Percentiles rank a stretch among this genome's conserved stretches.
Evolutionary conservation across 139 green algal species (phyloP).

Genomic region (Eudorina sp.): DNA sequence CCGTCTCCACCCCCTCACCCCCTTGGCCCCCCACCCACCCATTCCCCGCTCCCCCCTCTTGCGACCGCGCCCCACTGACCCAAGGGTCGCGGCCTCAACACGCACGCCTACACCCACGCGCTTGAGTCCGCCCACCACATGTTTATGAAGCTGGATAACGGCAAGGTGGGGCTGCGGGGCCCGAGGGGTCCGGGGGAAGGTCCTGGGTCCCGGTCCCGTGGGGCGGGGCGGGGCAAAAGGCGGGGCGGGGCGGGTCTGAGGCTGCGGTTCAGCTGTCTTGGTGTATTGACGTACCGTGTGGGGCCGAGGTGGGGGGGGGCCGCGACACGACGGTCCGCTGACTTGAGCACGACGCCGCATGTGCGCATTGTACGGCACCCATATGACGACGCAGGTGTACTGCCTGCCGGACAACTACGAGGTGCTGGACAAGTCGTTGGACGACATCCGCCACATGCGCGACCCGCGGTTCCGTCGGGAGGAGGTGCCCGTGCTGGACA

Average conservation of each 20-base stretch:
- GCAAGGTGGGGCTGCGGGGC: constrained; percentile 66
- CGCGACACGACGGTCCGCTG: too few relatives aligned
- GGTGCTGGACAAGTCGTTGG: constrained; percentile 91
- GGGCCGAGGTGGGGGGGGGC: too few relatives aligned
- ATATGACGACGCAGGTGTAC: constrained; percentile 74
- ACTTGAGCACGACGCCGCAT: not conserved
- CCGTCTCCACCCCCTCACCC: not conserved
- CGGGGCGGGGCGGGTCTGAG: too few relatives aligned
- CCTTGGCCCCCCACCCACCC: not conserved
- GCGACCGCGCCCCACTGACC: not conserved
- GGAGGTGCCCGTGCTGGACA: constrained; percentile 62
- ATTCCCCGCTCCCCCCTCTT: not conserved
- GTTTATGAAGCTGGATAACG: constrained; percentile 96
- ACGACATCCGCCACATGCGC: constrained; percentile 94
- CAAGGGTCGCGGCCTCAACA: constrained; percentile 88
- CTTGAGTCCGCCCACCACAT: constrained; percentile 95
- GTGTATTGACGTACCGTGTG: too few relatives aligned
- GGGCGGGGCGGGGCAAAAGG: too few relatives aligned
- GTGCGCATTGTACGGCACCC: not conserved
- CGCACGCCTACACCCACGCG: constrained; percentile 95
- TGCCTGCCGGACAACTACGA: constrained; percentile 98
- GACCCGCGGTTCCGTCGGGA: constrained; percentile 84
- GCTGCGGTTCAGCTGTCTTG: too few relatives aligned
- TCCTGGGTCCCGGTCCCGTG: too few relatives aligned
- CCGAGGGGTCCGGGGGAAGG: too few relatives aligned